Conservation (phyloP, 345 rosid species). For the Laguncularia racemosa region DNA sequence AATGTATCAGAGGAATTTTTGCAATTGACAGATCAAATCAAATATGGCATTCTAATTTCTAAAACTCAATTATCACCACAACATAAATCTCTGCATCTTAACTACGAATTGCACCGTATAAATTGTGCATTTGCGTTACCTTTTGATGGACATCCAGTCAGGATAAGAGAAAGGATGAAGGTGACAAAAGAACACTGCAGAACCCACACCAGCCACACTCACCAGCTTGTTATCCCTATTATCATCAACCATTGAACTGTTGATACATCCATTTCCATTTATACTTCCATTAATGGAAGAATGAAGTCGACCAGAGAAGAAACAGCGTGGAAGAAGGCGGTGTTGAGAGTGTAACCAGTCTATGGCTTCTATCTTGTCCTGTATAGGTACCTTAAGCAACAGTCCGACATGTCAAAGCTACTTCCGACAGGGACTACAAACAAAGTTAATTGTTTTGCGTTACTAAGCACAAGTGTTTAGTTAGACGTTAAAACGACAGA, state of each 20-base stretch:
- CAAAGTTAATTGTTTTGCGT: no score
- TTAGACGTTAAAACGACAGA: no score
- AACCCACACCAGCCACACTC: constrained; percentile 81
- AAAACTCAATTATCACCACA: no score
- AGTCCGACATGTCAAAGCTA: no score
- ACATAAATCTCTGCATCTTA: no score
- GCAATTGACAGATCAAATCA: no score
- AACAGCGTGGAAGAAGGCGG: constrained; percentile 56
- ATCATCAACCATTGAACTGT: neutral
- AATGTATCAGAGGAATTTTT: no score
- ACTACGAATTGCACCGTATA: no score
- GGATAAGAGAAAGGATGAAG: constrained; percentile 63
- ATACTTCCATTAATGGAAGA: constrained; percentile 1
- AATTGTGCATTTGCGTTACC: constrained; percentile 24
- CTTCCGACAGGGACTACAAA: no score
- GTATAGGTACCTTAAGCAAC: constrained; percentile 46
- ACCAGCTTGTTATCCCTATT: constrained; percentile 19
- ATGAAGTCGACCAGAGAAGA: constrained; percentile 52
- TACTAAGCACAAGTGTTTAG: no score
- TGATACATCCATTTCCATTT: constrained; percentile 30
- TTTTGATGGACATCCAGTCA: constrained; percentile 71
- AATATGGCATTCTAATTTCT: no score
- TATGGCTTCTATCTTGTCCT: constrained; percentile 52
- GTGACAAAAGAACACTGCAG: constrained; percentile 60
- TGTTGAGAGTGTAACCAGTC: constrained; percentile 80